Percentiles rank a stretch among this genome's conserved stretches.
Conservation (phyloP, 2,329 filamentous ascomycete genomes). For the Colletotrichum truncatum region DNA sequence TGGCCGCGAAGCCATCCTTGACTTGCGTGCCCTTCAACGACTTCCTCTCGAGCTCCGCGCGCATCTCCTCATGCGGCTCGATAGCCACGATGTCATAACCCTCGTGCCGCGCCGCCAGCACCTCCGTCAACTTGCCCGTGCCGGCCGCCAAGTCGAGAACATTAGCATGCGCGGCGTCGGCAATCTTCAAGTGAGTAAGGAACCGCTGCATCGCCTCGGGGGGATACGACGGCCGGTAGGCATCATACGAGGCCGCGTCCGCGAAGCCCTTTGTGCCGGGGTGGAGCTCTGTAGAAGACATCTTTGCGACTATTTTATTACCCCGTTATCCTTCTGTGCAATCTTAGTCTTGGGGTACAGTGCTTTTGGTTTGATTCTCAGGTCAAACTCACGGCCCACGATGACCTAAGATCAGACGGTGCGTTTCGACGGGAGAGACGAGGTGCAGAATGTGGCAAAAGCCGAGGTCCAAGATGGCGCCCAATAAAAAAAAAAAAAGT, state of each 20-base stretch:
- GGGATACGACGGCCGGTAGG: conserved; percentile 74
- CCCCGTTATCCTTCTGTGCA: too few species aligned
- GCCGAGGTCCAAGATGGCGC: neutral
- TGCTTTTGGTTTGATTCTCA: too few species aligned
- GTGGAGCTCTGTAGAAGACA: conserved; percentile 56
- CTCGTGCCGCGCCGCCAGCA: conserved; percentile 67
- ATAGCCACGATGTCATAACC: conserved; percentile 68
- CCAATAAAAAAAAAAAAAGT: too few species aligned
- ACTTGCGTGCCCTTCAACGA: conserved; percentile 62
- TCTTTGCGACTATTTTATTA: too few species aligned
- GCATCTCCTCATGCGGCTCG: conserved; percentile 73
- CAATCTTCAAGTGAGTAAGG: conserved; percentile 63
- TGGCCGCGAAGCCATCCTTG: conserved; percentile 65
- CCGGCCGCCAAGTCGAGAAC: conserved; percentile 74
- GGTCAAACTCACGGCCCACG: too few species aligned
- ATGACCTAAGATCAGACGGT: neutral
- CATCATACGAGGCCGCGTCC: conserved; percentile 72
- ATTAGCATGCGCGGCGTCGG: conserved; percentile 52
- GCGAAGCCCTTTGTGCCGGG: conserved; percentile 66
- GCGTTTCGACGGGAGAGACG: too few species aligned
- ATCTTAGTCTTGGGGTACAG: too few species aligned
- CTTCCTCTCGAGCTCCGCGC: conserved; percentile 68
- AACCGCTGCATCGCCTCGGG: conserved; percentile 65
- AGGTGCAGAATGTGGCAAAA: neutral
- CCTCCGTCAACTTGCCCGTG: conserved; percentile 76